These are phyloP conservation scores for Colletotrichum siamense DNA, from an alignment of 2,329 filamentous ascomycete genomes.

Conservation along the genomic window DNA sequence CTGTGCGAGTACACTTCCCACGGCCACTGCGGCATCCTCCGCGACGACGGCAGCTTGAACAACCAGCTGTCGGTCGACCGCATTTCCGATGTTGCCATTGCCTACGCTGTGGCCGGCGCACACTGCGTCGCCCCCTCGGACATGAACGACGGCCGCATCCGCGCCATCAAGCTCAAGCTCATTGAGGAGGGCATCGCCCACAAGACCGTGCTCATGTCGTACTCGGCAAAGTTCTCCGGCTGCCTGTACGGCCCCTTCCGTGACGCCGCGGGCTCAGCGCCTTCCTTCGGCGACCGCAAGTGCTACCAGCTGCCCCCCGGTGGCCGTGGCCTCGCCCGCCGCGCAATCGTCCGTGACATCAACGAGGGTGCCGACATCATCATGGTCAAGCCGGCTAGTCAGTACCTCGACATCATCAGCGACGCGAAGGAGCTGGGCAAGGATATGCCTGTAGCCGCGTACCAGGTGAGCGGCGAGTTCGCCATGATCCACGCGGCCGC, in stretches of 20 bases:
- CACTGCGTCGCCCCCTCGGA: conserved; percentile 97
- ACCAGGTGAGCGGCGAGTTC: conserved; percentile 96
- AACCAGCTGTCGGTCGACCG: conserved; percentile 93
- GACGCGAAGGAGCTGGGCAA: conserved; percentile 94
- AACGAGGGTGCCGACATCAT: conserved; percentile 95
- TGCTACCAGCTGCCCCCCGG: conserved; percentile 97
- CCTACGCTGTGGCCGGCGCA: conserved; percentile 93
- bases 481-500: conserved; percentile 97
- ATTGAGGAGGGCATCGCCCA: conserved; percentile 95
- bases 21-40: conserved; percentile 94
- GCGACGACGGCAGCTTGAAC: conserved; percentile 91
- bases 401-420: conserved; percentile 96
- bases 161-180: conserved; percentile 96
- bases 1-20: conserved; percentile 99
- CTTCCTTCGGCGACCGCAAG: conserved; percentile 91
- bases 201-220: conserved; percentile 93
- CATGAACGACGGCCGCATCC: conserved; percentile 98
- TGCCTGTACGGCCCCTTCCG: conserved; percentile 97
- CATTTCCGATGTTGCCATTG: conserved; percentile 95
- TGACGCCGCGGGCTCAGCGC: conserved; percentile 89
- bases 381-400: conserved; percentile 97
- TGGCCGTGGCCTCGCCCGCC: conserved; percentile 86
- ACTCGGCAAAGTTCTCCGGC: conserved; percentile 96
- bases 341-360: conserved; percentile 90
- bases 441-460: conserved; percentile 91